Base-by-base conservation (phyloP, 139 green algal species). In the Chlamydomonas sp. region DNA sequence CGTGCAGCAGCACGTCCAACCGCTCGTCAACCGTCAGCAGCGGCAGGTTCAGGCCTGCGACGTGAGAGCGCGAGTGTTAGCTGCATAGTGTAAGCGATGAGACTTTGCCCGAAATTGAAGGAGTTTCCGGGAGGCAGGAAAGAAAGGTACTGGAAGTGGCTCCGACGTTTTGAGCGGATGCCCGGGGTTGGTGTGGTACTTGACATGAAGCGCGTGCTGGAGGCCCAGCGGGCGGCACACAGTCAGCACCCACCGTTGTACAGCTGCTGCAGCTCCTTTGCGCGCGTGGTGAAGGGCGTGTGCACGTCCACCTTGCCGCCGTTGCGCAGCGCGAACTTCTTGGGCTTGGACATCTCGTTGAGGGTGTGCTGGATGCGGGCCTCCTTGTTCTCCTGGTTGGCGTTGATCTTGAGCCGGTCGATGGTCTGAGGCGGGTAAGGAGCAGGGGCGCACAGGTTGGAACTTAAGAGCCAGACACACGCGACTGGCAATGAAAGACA, bases 1-100 rank as follows among this genome's bases (percentile, higher is more conserved):
- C 95, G 81, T 98, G 95, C 90, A 97, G 92, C 93, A 98, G 93
- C 90, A 97, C 96, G 77, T 97, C 95, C 66, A 98, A 90, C 15
- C 96, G 93, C 92, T 98, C 95, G 60, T 97, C 94, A 16, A 95
- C 89, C 0, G 87, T 93, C 17, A 96, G 90, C 76, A 91, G 80
- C 31, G 88, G 91, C 85, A 95, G 83, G 61, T 79, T 91, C 58
- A 96, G 89, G 60, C 77, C 85, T 86, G 82, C 0, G n/a, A 4
- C 20, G 71, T 15, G 67, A 5, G 14, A 4, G 67, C 3, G 10
- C 18, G 67, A 73, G 4, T 20, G 67, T 49, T 49, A 49, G 31
- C 31, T 49, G 31, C 31, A 49, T 49, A 49, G 31, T 49, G 31
- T 49, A 49, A 49, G 31, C 31, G 31, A 49, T 49, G 31, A 49